Conservation (phyloP, 2,329 filamentous ascomycete genomes). For the Monilinia polystroma region DNA sequence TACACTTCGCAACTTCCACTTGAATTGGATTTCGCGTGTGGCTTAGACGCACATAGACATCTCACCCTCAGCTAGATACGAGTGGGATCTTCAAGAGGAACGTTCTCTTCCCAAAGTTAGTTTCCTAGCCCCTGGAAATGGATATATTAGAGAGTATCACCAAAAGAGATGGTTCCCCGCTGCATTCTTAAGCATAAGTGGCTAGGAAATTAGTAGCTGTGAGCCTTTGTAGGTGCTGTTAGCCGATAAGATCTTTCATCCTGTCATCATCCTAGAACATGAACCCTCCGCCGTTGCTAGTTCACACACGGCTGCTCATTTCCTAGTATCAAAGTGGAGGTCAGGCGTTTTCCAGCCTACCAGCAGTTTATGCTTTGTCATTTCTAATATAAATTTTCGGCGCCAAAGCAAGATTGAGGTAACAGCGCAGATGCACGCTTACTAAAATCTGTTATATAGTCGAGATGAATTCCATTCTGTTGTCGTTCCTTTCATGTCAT, state of each 20-base stretch:
- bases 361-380: background rate
- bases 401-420: constrained; percentile 8
- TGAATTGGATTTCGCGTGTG: background rate
- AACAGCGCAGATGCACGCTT: background rate
- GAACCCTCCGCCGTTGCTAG: background rate
- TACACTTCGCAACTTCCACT: too few species aligned
- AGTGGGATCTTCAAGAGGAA: constrained; percentile 4
- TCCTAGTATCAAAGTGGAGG: constrained; percentile 1
- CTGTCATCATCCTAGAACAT: background rate
- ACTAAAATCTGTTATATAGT: background rate
- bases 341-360: background rate
- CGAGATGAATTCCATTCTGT: background rate
- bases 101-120: background rate
- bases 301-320: background rate
- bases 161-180: constrained; percentile 8
- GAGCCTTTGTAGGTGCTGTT: background rate
- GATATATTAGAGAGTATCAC: background rate
- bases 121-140: background rate
- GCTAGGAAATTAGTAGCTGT: background rate
- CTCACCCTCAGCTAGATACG: background rate
- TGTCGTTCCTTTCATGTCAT: background rate
- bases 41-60: background rate
- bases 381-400: background rate
- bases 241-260: background rate
- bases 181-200: constrained; percentile 9